Evolutionary conservation across 257 asterid species (phyloP).

Genomic region (Parsonsia alboflavescens): DNA sequence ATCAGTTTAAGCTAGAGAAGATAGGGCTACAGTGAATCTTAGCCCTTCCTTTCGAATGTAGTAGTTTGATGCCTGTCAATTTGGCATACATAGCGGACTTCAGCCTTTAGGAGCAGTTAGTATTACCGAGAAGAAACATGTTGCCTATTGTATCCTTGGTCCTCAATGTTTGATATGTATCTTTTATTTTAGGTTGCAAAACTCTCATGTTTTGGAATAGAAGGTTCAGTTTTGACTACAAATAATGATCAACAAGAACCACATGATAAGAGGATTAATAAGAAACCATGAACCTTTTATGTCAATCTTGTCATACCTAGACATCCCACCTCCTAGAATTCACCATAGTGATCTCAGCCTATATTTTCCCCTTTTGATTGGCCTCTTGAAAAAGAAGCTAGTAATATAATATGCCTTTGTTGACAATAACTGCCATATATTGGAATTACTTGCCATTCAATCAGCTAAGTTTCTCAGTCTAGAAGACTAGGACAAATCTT

Average conservation of each 20-base stretch:
- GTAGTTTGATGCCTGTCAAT: background rate
- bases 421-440: background rate
- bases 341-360: conserved; percentile 4
- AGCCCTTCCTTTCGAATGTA: background rate
- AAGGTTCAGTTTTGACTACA: background rate
- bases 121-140: background rate
- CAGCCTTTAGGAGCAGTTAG: background rate
- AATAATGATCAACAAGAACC: background rate
- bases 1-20: conserved; percentile 4
- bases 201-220: background rate
- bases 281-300: background rate
- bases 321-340: background rate
- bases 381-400: background rate
- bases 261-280: background rate
- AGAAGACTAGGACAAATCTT: background rate
- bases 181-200: background rate
- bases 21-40: background rate
- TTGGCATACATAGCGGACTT: background rate
- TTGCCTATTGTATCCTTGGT: background rate
- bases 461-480: background rate
- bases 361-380: background rate
- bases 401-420: background rate
- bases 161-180: background rate
- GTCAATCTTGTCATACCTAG: background rate
- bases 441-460: conserved; percentile 1